These are phyloP conservation scores for Pythium sp. DNA, from an alignment of 352 stramenopile species.

Conservation along the genomic window DNA sequence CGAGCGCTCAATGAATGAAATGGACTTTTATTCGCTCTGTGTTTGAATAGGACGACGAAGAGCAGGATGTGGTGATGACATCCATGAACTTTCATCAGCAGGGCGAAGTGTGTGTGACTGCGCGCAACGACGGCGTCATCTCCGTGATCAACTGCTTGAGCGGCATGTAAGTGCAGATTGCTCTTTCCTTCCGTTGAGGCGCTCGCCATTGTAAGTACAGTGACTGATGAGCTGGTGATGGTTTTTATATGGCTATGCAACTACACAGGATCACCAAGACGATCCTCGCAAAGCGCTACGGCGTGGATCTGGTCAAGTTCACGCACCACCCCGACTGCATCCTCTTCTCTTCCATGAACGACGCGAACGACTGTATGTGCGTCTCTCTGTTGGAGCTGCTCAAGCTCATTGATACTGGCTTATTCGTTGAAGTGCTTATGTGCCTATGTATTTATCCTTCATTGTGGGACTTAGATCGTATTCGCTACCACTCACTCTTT, in stretches of 20 bases:
- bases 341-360: conserved; percentile 81
- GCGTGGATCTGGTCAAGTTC: conserved; percentile 72
- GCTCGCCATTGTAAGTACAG: neutral
- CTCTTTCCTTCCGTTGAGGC: neutral
- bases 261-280: conserved; percentile 73
- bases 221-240: neutral
- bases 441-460: neutral
- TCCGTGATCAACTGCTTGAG: conserved; percentile 82
- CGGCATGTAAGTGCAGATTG: conserved; percentile 52
- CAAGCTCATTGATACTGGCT: neutral
- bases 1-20: neutral
- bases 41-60: conserved; percentile 48
- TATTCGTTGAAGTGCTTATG: neutral
- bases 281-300: conserved; percentile 84
- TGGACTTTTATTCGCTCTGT: neutral
- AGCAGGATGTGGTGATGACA: conserved; percentile 52
- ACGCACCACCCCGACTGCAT: conserved; percentile 84
- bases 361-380: conserved; percentile 61
- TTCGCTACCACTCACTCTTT: conserved; percentile 87
- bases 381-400: neutral
- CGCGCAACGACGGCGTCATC: conserved; percentile 73
- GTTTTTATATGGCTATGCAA: neutral
- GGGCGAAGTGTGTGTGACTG: conserved; percentile 72
- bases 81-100: conserved; percentile 80
- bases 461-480: conserved; percentile 42